Evolutionary conservation across 2,329 filamentous ascomycete genomes (phyloP).

Genomic region (Diaporthe longicolla): DNA sequence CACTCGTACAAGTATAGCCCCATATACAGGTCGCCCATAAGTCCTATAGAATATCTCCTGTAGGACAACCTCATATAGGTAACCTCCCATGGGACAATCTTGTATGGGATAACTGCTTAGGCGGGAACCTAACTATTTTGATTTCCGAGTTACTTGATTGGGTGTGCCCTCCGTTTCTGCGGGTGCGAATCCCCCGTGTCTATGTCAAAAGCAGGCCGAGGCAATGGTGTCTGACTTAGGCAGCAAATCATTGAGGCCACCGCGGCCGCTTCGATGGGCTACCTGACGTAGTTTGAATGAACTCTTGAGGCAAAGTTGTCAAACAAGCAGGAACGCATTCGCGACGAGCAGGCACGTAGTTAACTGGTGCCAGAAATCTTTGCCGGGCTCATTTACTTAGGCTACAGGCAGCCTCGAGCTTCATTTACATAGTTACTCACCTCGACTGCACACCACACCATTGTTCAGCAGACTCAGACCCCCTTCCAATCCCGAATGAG

Average conservation of each 20-base stretch:
- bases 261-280: not conserved
- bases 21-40: too few species aligned
- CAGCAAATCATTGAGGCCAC: not conserved
- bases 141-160: too few species aligned
- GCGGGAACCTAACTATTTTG: too few species aligned
- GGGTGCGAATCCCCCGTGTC: too few species aligned
- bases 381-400: not conserved
- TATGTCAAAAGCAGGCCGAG: not conserved
- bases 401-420: not conserved
- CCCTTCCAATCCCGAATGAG: not conserved
- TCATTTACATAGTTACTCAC: not conserved
- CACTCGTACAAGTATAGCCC: too few species aligned
- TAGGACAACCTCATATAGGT: too few species aligned
- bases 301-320: not conserved
- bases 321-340: not conserved
- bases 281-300: not conserved
- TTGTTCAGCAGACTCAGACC: not conserved
- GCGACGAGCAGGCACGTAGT: not conserved
- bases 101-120: too few species aligned
- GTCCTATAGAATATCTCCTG: too few species aligned
- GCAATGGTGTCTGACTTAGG: not conserved
- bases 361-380: not conserved
- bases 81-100: too few species aligned
- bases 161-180: too few species aligned
- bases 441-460: not conserved